Evolutionary conservation across 192 early-diverging fungal species (phyloP), one percentile per base, ranked within the genome.

Genomic region (Allomyces macrogynus): DNA sequence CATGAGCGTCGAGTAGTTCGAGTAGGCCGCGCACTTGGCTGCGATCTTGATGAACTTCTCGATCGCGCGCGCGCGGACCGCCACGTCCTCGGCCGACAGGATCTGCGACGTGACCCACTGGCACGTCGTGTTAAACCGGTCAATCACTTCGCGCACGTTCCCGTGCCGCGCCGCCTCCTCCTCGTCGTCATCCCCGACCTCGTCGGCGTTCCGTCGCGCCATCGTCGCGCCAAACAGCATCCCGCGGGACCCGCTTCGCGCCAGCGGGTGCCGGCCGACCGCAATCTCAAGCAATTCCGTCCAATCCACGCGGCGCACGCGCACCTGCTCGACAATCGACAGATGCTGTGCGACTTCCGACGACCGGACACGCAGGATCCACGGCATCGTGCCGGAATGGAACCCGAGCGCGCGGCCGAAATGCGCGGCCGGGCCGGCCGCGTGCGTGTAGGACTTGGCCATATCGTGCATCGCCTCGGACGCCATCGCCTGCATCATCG

Each of bases 21-120:
- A 78, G 66, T 79, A 75, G 43, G 70, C 66, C 22, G 72, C 76
- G 43, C 83, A 85, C 67, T 78, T 81, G 80, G 80, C 74, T 1
- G 83, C 83, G 23, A 85, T 73, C 24, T 79, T 70, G 64, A 85
- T 85, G 43, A 83, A 83, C 32, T 83, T 82, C 66, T 83, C 81
- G 32, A 85, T 73, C 3, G 81, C 77, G 44, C 67, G 70, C 24
- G 75, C 80, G 49, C 83, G 69, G 23, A 68, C 65, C 7, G 79
- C 78, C 24, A 75, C 12, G 60, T 73, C 67, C 10, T 54, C 65
- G 14, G 74, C 72, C 49, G 66, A 57, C 18, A 85, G 62, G 44
- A 85, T 83, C 67, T 78, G 77, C n/a, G 74, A 71, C 1, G 80
- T 72, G 0, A 83, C 83, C 83, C 83, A 85, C 32, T 77, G 75